A percentile compares a stretch with the other conserved stretches of the same genome.
phyloP scores from a whole-genome alignment of 805 yeast genomes.

The Metschnikowia anglica region DNA sequence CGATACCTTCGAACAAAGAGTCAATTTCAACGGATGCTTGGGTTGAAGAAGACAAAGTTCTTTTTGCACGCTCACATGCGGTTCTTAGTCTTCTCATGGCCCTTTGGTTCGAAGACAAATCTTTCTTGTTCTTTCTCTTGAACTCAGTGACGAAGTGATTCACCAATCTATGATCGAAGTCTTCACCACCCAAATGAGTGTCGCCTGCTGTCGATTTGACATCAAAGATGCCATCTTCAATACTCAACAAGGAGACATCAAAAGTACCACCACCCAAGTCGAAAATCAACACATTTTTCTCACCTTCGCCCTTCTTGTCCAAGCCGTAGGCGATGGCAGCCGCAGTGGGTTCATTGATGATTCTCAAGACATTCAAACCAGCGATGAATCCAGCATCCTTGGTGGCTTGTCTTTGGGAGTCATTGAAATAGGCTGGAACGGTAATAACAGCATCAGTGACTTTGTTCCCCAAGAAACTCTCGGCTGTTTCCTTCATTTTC shows the following conservation, averaged over 20 bases:
- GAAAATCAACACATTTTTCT: conserved; percentile 86
- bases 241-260: conserved; percentile 83
- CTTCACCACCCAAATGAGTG: conserved; percentile 80
- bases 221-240: conserved; percentile 90
- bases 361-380: conserved; percentile 46
- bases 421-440: conserved; percentile 45
- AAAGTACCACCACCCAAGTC: conserved; percentile 98
- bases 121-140: conserved; percentile 98
- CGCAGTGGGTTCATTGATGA: conserved; percentile 46
- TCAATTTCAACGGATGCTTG: conserved; percentile 95
- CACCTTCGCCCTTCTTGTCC: conserved; percentile 55
- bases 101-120: conserved; percentile 89
- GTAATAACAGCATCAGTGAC: conserved; percentile 57
- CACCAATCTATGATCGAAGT: conserved; percentile 94
- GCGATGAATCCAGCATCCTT: conserved; percentile 46
- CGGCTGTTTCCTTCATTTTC: conserved; percentile 94
- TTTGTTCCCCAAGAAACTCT: conserved; percentile 79
- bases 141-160: conserved; percentile 91
- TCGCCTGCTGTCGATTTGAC: conserved; percentile 90
- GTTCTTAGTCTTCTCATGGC: conserved; percentile 98
- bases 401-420: conserved; percentile 46
- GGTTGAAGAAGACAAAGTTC: conserved; percentile 94
- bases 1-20: conserved; percentile 91
- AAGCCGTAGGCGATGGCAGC: conserved; percentile 48
- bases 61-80: conserved; percentile 99